Conservation (phyloP, 257 asterid genomes). For the Nicotiana paniculata region DNA sequence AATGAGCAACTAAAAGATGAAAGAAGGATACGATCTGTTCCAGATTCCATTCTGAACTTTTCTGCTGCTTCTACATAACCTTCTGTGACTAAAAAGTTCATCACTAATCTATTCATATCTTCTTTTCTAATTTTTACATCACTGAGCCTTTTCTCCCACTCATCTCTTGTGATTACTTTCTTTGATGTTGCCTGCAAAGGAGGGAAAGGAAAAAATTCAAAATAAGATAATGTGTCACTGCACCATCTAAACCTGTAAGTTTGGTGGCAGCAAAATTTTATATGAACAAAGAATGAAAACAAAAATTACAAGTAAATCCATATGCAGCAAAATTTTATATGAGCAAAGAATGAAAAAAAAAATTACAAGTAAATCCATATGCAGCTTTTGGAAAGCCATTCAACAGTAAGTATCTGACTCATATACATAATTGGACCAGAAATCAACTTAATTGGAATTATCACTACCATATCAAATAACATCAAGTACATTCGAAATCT, state of each 20-base stretch:
- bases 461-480: background rate
- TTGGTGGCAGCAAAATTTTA: background rate
- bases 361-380: background rate
- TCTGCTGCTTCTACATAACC: constrained; percentile 85
- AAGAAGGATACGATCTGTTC: constrained; percentile 74
- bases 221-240: background rate
- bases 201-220: constrained; percentile 6
- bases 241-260: background rate
- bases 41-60: constrained; percentile 67
- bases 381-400: background rate
- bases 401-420: background rate
- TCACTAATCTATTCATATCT: constrained; percentile 76
- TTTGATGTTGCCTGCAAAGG: constrained; percentile 53
- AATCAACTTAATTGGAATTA: background rate
- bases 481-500: too few species aligned
- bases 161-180: constrained; percentile 60
- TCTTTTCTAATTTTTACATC: constrained; percentile 55
- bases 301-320: too few species aligned
- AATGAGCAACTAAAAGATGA: background rate
- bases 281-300: background rate
- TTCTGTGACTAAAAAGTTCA: constrained; percentile 80
- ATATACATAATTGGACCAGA: background rate
- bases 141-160: constrained; percentile 70
- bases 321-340: too few species aligned
- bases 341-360: too few species aligned